Evolutionary conservation across 2,329 filamentous ascomycete species (phyloP).

Genomic region (Cladosporium sp.): DNA sequence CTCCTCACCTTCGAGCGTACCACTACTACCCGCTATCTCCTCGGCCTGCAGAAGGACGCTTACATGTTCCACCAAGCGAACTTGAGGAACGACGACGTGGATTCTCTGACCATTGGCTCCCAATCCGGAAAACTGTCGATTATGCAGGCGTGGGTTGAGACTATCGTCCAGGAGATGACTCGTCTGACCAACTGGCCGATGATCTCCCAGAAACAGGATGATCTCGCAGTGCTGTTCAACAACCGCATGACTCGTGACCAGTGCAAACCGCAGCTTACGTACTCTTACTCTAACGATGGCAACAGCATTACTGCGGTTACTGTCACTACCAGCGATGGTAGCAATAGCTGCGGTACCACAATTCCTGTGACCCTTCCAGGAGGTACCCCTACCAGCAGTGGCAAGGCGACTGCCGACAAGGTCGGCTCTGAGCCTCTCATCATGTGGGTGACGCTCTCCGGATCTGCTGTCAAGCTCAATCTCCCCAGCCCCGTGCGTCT

Average conservation of each 20-base stretch:
- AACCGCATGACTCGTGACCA: slow-evolving; percentile 51
- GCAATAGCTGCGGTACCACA: slow-evolving; percentile 48
- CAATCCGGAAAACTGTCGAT: slow-evolving; percentile 47
- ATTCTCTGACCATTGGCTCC: slow-evolving; percentile 46
- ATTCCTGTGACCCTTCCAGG: slow-evolving; percentile 54
- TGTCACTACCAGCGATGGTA: slow-evolving; percentile 39
- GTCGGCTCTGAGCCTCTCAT: slow-evolving; percentile 44
- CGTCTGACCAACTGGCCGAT: slow-evolving; percentile 53
- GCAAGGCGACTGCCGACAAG: slow-evolving; percentile 37
- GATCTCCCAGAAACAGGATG: slow-evolving; percentile 53
- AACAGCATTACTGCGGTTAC: slow-evolving; percentile 49
- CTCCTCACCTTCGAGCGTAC: slow-evolving; percentile 49
- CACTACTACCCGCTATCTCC: slow-evolving; percentile 54
- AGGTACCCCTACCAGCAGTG: slow-evolving; percentile 36
- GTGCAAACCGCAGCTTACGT: slow-evolving; percentile 48
- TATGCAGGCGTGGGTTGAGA: slow-evolving; percentile 57
- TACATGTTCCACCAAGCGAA: slow-evolving; percentile 66
- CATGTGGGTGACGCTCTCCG: slow-evolving; percentile 37
- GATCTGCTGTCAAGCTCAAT: slow-evolving; percentile 31
- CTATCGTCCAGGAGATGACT: slow-evolving; percentile 50
- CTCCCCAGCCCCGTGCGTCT: slow-evolving; percentile 17
- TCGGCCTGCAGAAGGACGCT: slow-evolving; percentile 52
- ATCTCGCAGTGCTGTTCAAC: slow-evolving; percentile 49
- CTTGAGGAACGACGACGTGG: slow-evolving; percentile 47
- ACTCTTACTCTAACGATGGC: slow-evolving; percentile 40